Percentiles rank a stretch among this genome's conserved stretches.
These are phyloP conservation scores for Colletotrichum salicis DNA, from an alignment of 2,329 filamentous ascomycete species.

Conservation along the genomic window DNA sequence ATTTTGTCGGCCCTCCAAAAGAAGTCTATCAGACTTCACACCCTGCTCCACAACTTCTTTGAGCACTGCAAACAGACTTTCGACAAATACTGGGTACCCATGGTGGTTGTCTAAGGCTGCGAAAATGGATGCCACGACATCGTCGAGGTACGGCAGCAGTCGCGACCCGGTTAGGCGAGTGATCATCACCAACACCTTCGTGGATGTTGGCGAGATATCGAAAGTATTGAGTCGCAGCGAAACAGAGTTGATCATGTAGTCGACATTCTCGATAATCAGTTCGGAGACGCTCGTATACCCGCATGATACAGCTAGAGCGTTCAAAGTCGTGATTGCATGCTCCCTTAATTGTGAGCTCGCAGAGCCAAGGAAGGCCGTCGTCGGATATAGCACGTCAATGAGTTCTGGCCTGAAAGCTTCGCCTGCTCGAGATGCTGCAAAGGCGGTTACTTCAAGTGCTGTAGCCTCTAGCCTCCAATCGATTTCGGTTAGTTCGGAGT, in stretches of 20 bases:
- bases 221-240: conserved; percentile 90
- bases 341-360: conserved; percentile 73
- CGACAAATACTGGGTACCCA: conserved; percentile 87
- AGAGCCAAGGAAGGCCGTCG: conserved; percentile 89
- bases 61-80: conserved; percentile 84
- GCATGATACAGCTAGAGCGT: conserved; percentile 80
- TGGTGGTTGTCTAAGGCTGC: conserved; percentile 94
- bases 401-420: conserved; percentile 82
- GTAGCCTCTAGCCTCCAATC: conserved; percentile 83
- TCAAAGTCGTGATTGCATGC: conserved; percentile 86
- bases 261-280: conserved; percentile 88
- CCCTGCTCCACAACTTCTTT: conserved; percentile 87
- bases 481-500: conserved; percentile 56
- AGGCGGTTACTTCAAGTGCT: conserved; percentile 81
- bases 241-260: conserved; percentile 96
- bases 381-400: conserved; percentile 89
- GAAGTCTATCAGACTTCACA: conserved; percentile 65
- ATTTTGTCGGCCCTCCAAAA: conserved; percentile 54
- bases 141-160: conserved; percentile 88
- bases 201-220: conserved; percentile 90
- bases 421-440: conserved; percentile 76
- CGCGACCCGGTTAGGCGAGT: conserved; percentile 84
- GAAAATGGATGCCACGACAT: conserved; percentile 91
- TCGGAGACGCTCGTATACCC: conserved; percentile 79
- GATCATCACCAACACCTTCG: conserved; percentile 94